A percentile compares a stretch with the other conserved stretches of the same genome.
Evolutionary conservation across 2,329 filamentous ascomycete species (phyloP).

Genomic region (Teratosphaeria nubilosa): DNA sequence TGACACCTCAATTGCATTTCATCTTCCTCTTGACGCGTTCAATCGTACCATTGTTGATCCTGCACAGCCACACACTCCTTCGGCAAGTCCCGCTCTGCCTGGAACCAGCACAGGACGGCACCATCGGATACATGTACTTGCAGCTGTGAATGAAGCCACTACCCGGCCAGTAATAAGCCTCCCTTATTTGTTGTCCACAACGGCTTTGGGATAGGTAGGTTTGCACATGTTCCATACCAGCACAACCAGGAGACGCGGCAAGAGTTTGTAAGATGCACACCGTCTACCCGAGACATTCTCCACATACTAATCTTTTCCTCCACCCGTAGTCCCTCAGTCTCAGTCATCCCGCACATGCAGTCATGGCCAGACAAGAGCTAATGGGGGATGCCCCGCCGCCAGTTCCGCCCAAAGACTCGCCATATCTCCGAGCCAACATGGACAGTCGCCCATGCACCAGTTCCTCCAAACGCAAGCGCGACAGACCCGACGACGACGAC

Average conservation of each 20-base stretch:
- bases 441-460: conserved; percentile 12
- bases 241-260: too few species aligned
- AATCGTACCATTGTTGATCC: neutral
- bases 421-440: conserved; percentile 11
- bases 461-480: conserved; percentile 23
- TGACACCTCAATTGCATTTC: too few species aligned
- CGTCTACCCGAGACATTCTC: neutral
- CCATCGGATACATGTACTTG: too few species aligned
- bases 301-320: neutral
- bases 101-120: too few species aligned
- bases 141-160: too few species aligned
- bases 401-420: conserved; percentile 22
- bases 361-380: neutral
- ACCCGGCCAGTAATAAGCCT: too few species aligned
- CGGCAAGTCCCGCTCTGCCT: too few species aligned
- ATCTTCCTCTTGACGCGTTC: neutral
- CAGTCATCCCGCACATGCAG: too few species aligned
- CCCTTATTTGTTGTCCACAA: too few species aligned
- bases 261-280: neutral
- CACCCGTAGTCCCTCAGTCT: neutral
- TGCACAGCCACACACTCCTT: neutral
- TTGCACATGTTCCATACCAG: neutral
- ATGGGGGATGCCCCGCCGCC: conserved; percentile 19
- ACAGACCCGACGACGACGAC: conserved; percentile 7
- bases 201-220: neutral